Conservation (phyloP, 352 stramenopile genomes). For the Phytophthora sp. region DNA sequence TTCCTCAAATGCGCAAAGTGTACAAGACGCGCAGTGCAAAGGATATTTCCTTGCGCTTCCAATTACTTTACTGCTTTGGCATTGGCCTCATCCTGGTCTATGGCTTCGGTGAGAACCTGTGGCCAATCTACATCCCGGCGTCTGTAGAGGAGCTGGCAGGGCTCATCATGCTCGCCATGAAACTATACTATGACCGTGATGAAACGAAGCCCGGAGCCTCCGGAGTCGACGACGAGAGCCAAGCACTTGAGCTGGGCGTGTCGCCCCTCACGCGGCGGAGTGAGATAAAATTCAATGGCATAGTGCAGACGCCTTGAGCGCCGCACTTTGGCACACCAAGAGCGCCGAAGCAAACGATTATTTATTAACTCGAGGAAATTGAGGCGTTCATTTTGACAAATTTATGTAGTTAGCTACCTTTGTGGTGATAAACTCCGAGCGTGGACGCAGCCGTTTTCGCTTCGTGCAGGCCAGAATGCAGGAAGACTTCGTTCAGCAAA, state of each 20-base stretch:
- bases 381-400: constrained; percentile 15
- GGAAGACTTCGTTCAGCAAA: too few relatives aligned
- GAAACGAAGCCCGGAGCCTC: constrained; percentile 5
- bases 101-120: constrained; percentile 49
- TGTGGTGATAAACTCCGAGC: too few relatives aligned
- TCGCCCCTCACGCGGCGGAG: constrained; percentile 28
- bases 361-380: constrained; percentile 32
- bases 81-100: constrained; percentile 54
- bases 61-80: constrained; percentile 51
- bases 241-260: constrained; percentile 18
- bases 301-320: constrained; percentile 18
- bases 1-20: constrained; percentile 67
- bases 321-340: neutral
- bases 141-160: constrained; percentile 48
- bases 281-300: constrained; percentile 28
- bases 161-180: constrained; percentile 49
- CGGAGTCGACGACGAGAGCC: constrained; percentile 22
- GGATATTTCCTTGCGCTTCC: constrained; percentile 60
- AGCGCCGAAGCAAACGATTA: constrained; percentile 27
- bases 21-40: constrained; percentile 66
- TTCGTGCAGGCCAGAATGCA: too few relatives aligned
- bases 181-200: constrained; percentile 40
- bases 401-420: too few relatives aligned
- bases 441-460: too few relatives aligned
- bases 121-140: constrained; percentile 65